Evolutionary conservation across 78 protist species (phyloP).

Genomic region (Blattamonas nauphoetae): DNA sequence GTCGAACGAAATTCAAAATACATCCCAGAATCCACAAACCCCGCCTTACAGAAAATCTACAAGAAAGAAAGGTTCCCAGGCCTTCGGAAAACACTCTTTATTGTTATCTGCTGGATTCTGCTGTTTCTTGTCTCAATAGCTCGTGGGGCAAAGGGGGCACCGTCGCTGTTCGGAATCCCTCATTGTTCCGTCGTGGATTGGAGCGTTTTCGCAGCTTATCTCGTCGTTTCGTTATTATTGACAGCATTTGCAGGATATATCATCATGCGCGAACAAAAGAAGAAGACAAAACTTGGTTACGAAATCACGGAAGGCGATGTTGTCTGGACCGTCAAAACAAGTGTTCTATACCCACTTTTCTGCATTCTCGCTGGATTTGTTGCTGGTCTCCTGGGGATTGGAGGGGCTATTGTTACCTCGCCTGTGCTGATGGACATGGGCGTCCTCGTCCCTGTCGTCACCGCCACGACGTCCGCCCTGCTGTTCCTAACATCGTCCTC

Average conservation of each 20-base stretch:
- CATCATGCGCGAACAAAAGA: neutral
- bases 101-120: neutral
- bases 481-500: neutral
- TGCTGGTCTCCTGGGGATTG: neutral
- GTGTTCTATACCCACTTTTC: neutral
- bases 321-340: neutral
- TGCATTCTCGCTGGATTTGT: neutral
- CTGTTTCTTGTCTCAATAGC: neutral
- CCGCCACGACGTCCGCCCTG: neutral
- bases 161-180: neutral
- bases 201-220: neutral
- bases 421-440: constrained; percentile 1
- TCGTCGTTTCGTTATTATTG: neutral
- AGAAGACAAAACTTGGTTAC: neutral
- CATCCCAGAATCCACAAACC: neutral
- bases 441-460: neutral
- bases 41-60: neutral
- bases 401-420: neutral
- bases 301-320: neutral
- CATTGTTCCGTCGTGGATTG: neutral
- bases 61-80: neutral
- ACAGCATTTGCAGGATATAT: neutral
- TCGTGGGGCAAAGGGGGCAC: neutral
- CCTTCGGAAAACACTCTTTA: neutral
- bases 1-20: neutral